Percentiles rank a stretch among this genome's conserved stretches.
These are phyloP conservation scores for Saccharomyces eubayanus DNA, from an alignment of 805 yeast genomes.

Conservation along the genomic window DNA sequence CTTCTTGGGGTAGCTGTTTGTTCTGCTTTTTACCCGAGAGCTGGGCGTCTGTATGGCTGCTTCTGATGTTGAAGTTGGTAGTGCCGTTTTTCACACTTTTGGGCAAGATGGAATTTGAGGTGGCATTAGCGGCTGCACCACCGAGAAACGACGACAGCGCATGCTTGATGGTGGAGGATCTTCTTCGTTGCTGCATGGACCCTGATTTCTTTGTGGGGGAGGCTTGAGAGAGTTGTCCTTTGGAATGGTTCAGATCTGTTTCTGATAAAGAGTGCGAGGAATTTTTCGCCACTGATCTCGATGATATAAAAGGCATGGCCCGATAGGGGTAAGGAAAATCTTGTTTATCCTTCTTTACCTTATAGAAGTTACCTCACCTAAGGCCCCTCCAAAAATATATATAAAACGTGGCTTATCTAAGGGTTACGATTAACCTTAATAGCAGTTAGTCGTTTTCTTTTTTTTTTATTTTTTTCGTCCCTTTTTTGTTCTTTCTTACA, in stretches of 20 bases:
- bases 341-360: not conserved
- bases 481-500: not conserved
- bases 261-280: not conserved
- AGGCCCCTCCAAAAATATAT: not conserved
- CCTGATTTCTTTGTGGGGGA: conserved; percentile 1
- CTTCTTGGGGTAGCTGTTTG: not conserved
- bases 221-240: not conserved
- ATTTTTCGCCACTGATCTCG: not conserved
- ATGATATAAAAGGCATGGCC: not conserved
- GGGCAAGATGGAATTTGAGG: not conserved
- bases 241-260: not conserved
- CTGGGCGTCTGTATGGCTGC: not conserved
- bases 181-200: conserved; percentile 7
- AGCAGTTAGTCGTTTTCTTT: not conserved
- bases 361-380: not conserved
- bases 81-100: not conserved
- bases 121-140: not conserved
- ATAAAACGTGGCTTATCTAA: not conserved
- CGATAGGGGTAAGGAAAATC: not conserved
- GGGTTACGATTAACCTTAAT: not conserved
- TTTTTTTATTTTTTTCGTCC: not conserved
- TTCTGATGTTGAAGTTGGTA: not conserved
- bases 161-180: conserved; percentile 22
- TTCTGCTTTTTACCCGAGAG: not conserved
- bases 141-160: conserved; percentile 20